Percentiles rank a stretch among this genome's conserved stretches.
phyloP scores from a whole-genome alignment of 2,329 filamentous ascomycete genomes.

The Phialemonium atrogriseum region DNA sequence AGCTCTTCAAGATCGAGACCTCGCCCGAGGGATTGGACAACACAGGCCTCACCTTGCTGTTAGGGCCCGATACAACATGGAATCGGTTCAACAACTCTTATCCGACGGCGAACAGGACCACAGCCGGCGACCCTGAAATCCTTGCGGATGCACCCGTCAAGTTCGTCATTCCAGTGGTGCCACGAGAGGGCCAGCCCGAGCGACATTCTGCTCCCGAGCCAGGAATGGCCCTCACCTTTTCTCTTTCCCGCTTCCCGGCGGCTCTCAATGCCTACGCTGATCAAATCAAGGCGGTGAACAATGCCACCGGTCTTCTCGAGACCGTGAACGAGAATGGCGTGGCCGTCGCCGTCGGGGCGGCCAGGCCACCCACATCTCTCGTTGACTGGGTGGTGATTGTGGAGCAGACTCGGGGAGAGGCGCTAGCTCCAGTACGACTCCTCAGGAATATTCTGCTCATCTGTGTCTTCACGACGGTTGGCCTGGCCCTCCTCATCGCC shows the following conservation, averaged over 20 bases:
- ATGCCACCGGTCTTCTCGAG: conserved; percentile 59
- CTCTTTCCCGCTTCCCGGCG: conserved; percentile 53
- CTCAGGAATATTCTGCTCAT: conserved; percentile 74
- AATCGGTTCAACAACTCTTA: conserved; percentile 51
- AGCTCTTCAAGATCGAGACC: conserved; percentile 54
- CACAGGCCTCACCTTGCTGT: conserved; percentile 61
- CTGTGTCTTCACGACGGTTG: conserved; percentile 77
- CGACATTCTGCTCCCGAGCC: conserved; percentile 40
- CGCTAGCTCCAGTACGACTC: conserved; percentile 64
- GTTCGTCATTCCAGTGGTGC: conserved; percentile 51
- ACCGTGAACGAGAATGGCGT: conserved; percentile 65
- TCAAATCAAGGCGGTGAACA: conserved; percentile 45
- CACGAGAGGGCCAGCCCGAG: conserved; percentile 27
- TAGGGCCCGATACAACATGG: conserved; percentile 57
- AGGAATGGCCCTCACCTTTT: conserved; percentile 41
- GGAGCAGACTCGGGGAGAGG: conserved; percentile 66
- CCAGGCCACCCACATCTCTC: conserved; percentile 56
- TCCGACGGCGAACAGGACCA: conserved; percentile 39
- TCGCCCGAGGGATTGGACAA: conserved; percentile 62
- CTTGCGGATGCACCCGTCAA: conserved; percentile 40
- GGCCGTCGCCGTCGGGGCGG: conserved; percentile 71
- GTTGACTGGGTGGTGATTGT: conserved; percentile 79
- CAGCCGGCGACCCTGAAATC: conserved; percentile 22
- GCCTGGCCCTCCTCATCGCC: conserved; percentile 60
- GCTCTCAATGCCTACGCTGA: conserved; percentile 51